phyloP scores from a whole-genome alignment of 148 eudicot genomes.

The Oxyria digyna region DNA sequence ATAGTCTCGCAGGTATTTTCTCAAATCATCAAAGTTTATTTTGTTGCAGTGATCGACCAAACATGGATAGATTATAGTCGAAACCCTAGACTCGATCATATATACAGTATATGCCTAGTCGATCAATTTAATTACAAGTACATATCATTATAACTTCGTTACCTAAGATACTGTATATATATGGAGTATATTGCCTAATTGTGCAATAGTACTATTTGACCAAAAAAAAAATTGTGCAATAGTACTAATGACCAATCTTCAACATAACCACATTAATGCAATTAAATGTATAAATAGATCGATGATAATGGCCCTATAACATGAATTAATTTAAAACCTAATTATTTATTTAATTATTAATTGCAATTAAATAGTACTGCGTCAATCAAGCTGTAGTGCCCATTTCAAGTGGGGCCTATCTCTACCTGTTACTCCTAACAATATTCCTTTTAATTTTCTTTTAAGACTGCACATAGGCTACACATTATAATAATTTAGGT shows the following conservation, averaged over 20 bases:
- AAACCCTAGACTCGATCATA: too few species aligned
- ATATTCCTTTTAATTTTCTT: neutral
- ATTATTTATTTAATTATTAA: neutral
- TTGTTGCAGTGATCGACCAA: too few species aligned
- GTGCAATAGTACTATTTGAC: neutral
- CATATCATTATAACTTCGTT: too few species aligned
- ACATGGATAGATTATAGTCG: too few species aligned
- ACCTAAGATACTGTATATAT: too few species aligned
- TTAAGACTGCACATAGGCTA: neutral
- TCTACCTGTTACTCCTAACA: neutral
- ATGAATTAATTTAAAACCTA: neutral
- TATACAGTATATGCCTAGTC: too few species aligned
- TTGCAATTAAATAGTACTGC: neutral
- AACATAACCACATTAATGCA: neutral
- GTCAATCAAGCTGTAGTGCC: neutral
- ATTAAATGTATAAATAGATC: neutral
- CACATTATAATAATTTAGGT: slow-evolving; percentile 1
- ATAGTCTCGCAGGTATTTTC: too few species aligned
- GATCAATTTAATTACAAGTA: too few species aligned
- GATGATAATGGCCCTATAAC: neutral
- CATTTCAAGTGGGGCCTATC: neutral
- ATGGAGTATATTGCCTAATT: neutral
- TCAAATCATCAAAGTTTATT: too few species aligned
- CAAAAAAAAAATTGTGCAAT: too few species aligned
- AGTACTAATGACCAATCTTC: too few species aligned